Base-by-base conservation (phyloP, 2,329 filamentous ascomycete species). In the Epichloe festucae region DNA sequence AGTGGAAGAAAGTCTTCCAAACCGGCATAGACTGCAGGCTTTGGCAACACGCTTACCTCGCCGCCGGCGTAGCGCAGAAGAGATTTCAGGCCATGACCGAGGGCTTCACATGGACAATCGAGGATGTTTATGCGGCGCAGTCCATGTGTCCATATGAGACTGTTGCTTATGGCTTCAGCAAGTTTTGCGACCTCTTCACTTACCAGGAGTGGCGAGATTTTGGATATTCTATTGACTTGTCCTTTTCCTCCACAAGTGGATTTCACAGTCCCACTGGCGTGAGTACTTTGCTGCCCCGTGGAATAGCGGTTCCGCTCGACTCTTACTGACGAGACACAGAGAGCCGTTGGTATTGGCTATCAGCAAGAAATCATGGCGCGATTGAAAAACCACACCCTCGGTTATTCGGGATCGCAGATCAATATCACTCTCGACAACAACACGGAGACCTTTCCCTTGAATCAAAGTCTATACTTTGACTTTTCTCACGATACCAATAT, bases 401-500 rank as follows among this genome's bases (percentile, higher is more conserved):
- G 73, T 14, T 80, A 80, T 60, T 76, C 75, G 0, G 73, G 73
- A 27, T 79, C 76, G 0, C 76, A 81, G 58, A 78, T 81, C 68
- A 87, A 88, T 62, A 72, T 77, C n/a, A 87, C 84, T 0, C 75
- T 87, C 34, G 83, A 87, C 68, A 78, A 74, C 61, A 86, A 76
- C 64, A 74, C 74, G 0, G 70, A 71, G 38, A 89, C 85, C 0
- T 90, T 90, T 63, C 86, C 86, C 0, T 67, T 86, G 4, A 78
- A 88, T 61, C 87, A 90, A 62, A 76, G 72, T 21, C 71, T 90
- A 15, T 88, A 89, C 64, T 77, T 89, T 48, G 86, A 89, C 69
- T 89, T 89, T 64, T 82, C 78, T 15, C 86, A 90, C 64, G 86
- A 90, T 65, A 84, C 82, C 35, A 87, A 85, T 62, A 86, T 87